These are phyloP conservation scores for Gentiana macrophylla DNA, from an alignment of 257 asterid species.

Conservation along the genomic window DNA sequence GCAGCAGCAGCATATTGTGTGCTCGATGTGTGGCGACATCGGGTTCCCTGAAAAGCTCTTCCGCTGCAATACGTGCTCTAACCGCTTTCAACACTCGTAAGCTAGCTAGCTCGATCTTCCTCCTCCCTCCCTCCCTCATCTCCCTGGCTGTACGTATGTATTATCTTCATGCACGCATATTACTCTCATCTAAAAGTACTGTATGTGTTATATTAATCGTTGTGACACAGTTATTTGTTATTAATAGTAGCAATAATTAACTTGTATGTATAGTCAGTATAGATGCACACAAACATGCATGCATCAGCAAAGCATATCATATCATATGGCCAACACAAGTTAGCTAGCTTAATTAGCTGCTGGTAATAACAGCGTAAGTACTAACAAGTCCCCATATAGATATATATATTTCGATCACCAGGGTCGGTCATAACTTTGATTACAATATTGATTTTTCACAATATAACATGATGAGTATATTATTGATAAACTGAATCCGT, in stretches of 20 bases:
- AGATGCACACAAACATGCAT: too few species aligned
- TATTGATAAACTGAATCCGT: too few species aligned
- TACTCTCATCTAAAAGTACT: background rate
- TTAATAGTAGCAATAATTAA: background rate
- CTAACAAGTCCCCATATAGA: too few species aligned
- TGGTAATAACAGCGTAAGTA: too few species aligned
- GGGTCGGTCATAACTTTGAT: too few species aligned
- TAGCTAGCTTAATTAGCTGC: too few species aligned
- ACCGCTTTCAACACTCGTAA: constrained; percentile 95
- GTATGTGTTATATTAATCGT: background rate
- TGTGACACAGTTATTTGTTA: background rate
- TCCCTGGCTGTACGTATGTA: background rate
- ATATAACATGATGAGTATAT: too few species aligned
- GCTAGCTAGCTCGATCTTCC: constrained; percentile 5
- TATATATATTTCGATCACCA: too few species aligned
- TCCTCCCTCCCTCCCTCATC: background rate
- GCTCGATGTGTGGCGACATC: constrained; percentile 94
- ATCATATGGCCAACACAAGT: too few species aligned
- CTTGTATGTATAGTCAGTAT: too few species aligned
- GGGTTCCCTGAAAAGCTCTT: constrained; percentile 92
- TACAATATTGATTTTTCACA: too few species aligned
- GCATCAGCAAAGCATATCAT: too few species aligned
- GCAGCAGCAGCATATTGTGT: constrained; percentile 28
- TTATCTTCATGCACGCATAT: background rate
- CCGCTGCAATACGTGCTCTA: constrained; percentile 82